Base-by-base conservation (phyloP, 73 alveolate species). In the Tetrahymena thermophila region DNA sequence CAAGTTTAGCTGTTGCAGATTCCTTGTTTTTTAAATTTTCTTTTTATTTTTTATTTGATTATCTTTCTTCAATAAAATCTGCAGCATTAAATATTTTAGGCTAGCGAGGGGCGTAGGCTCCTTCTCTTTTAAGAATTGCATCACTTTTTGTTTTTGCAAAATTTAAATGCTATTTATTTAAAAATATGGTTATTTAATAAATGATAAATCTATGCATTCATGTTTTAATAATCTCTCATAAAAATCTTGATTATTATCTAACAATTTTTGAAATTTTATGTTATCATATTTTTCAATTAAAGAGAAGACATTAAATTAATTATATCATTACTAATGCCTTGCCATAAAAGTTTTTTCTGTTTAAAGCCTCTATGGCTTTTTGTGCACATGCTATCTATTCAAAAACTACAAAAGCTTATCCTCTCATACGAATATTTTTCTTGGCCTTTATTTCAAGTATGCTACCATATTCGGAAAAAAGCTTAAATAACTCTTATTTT, bases 401-500 rank as follows among this genome's bases (percentile, higher is more conserved):
- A 95, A 94, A 98, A 31, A 98, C 98, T 19, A 98, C 97, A 95
- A 98, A 98, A 35, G 99, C 99, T 94, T 98, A 97, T 21, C 99
- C 99, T 84, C 99, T 97, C 99, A 98, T 97, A 93, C 96, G 96
- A 56, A 96, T 96, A 83, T 97, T 97, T 95, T 96, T 98, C 96
- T 98, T 96, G 7, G 98, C 96, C 57, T 95, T 96, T 89, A 98
- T 97, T 94, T 98, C 99, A 94, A 97, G 95, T 40, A 98, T 98
- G 94, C 97, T 99, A 7, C 99, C 99, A 94, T 94, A 96, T 93
- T 98, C 96, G 38, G 98, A 95, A 97, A 98, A 98, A 50, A 98
- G 97, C 94, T 97, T 98, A 96, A 93, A 98, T 94, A 98, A 96
- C 89, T 97, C 97, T 89, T 96, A 96, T 94, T 98, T 98, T 96